A percentile compares a stretch with the other conserved stretches of the same genome.
Conservation (phyloP, 2,329 filamentous ascomycete genomes). For the Esteya vermicola region DNA sequence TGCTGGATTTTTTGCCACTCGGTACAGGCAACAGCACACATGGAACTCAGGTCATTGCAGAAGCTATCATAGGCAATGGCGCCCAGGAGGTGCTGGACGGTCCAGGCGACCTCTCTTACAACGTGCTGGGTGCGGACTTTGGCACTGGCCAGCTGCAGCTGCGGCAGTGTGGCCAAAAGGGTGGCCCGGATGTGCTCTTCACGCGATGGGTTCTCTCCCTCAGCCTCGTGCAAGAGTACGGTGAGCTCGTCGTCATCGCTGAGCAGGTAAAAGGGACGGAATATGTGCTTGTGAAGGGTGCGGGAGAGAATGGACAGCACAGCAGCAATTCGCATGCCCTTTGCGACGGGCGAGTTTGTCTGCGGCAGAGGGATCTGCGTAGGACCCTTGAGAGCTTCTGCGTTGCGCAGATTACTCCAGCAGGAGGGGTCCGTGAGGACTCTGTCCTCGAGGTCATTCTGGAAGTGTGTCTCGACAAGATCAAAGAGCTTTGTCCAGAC, state of each 20-base stretch:
- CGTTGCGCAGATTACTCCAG: conserved; percentile 19
- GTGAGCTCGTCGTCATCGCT: conserved; percentile 18
- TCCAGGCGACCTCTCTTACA: conserved; percentile 19
- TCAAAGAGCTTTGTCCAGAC: conserved; percentile 20
- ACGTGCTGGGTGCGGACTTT: conserved; percentile 16
- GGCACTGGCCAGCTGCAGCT: conserved; percentile 15
- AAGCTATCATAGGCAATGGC: conserved; percentile 19
- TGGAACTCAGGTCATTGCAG: conserved; percentile 14
- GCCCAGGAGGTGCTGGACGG: conserved; percentile 19
- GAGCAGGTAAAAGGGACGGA: conserved; percentile 20
- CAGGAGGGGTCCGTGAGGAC: conserved; percentile 18
- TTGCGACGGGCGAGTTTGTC: conserved; percentile 20
- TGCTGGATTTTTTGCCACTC: conserved; percentile 20
- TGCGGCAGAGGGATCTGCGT: conserved; percentile 19
- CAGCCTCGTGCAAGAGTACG: conserved; percentile 16
- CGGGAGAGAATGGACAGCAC: conserved; percentile 19
- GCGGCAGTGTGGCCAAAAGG: conserved; percentile 17
- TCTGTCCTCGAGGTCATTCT: conserved; percentile 17
- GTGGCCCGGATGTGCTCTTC: conserved; percentile 19
- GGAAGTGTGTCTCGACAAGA: conserved; percentile 18
- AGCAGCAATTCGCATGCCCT: conserved; percentile 22
- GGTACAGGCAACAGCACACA: conserved; percentile 16
- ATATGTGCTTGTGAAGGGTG: conserved; percentile 18
- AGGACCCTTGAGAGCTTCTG: conserved; percentile 18
- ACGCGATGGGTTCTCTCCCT: conserved; percentile 15